A percentile compares a stretch with the other conserved stretches of the same genome.
These are phyloP conservation scores for Arthrobotrys sphaeroides DNA, from an alignment of 2,329 filamentous ascomycete species.

Conservation along the genomic window DNA sequence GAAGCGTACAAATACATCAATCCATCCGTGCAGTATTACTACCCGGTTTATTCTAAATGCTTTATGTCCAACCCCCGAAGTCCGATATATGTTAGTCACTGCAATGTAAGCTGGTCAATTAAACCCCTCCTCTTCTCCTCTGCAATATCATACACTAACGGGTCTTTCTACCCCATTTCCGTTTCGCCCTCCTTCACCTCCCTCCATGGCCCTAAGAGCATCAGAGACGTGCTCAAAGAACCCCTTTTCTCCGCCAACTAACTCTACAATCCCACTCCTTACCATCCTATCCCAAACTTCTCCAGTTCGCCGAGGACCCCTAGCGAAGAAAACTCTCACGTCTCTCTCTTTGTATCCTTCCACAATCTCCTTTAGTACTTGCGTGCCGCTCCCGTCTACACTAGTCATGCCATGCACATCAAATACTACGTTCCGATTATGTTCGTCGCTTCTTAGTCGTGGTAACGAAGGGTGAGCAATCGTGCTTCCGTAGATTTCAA, in stretches of 20 bases:
- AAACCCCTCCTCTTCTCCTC: neutral
- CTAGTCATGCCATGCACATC: conserved; percentile 97
- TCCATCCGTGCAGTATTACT: neutral
- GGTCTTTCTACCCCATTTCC: conserved; percentile 59
- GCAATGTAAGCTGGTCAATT: too few relatives aligned
- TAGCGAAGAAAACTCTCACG: conserved; percentile 72
- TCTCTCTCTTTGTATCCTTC: conserved; percentile 78
- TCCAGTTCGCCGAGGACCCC: conserved; percentile 47
- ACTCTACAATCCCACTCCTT: conserved; percentile 82
- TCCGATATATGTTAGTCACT: too few relatives aligned
- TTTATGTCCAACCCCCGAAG: too few relatives aligned
- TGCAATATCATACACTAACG: conserved; percentile 36
- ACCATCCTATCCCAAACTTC: conserved; percentile 77
- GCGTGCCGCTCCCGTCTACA: conserved; percentile 90
- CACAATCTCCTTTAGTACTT: conserved; percentile 91
- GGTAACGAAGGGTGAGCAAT: conserved; percentile 87
- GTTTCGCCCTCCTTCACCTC: conserved; percentile 62
- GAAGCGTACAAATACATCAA: neutral
- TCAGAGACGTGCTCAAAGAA: conserved; percentile 87
- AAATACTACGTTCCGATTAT: conserved; percentile 92
- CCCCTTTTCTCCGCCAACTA: conserved; percentile 78
- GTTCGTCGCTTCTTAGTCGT: conserved; percentile 75
- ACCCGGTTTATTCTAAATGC: neutral
- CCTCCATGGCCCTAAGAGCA: conserved; percentile 81
- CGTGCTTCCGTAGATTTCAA: conserved; percentile 90